Evolutionary conservation across 2,329 filamentous ascomycete genomes (phyloP).

Genomic region (Claviceps sp.): DNA sequence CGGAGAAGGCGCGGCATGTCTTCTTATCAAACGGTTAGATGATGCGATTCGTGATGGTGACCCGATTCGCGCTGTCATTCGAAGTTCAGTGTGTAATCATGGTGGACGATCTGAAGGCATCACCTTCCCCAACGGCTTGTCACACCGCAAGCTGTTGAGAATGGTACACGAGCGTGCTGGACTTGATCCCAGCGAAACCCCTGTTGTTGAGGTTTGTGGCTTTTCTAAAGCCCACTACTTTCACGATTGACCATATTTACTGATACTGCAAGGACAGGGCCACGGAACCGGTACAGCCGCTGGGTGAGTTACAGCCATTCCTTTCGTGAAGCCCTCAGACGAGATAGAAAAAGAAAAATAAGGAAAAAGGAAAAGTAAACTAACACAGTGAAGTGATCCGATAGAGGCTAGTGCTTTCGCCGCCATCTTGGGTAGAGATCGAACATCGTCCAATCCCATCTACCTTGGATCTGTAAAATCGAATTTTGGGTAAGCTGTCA

Average conservation of each 20-base stretch:
- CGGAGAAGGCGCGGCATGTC: conserved; percentile 29
- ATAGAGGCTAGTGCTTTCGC: conserved; percentile 17
- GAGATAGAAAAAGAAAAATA: background rate
- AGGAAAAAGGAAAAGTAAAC: background rate
- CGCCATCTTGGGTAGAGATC: conserved; percentile 9
- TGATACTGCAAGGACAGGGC: conserved; percentile 2
- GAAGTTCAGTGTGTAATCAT: conserved; percentile 6
- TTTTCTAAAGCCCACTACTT: background rate
- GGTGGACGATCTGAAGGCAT: conserved; percentile 5
- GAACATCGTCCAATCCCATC: conserved; percentile 11
- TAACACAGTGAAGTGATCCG: conserved; percentile 19
- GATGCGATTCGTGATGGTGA: conserved; percentile 30
- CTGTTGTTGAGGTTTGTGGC: conserved; percentile 6
- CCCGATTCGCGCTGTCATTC: conserved; percentile 15
- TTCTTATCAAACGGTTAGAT: conserved; percentile 29
- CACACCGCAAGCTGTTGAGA: conserved; percentile 20
- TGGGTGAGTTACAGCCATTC: conserved; percentile 7
- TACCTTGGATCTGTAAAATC: conserved; percentile 14
- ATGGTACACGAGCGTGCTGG: conserved; percentile 20
- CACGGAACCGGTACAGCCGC: conserved; percentile 18
- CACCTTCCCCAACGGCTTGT: conserved; percentile 3
- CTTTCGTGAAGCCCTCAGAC: background rate
- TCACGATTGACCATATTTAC: background rate
- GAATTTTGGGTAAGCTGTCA: conserved; percentile 7
- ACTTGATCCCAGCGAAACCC: conserved; percentile 10